Base-by-base conservation (phyloP, 78 protist genomes). In the Chrysochromulina parva region DNA sequence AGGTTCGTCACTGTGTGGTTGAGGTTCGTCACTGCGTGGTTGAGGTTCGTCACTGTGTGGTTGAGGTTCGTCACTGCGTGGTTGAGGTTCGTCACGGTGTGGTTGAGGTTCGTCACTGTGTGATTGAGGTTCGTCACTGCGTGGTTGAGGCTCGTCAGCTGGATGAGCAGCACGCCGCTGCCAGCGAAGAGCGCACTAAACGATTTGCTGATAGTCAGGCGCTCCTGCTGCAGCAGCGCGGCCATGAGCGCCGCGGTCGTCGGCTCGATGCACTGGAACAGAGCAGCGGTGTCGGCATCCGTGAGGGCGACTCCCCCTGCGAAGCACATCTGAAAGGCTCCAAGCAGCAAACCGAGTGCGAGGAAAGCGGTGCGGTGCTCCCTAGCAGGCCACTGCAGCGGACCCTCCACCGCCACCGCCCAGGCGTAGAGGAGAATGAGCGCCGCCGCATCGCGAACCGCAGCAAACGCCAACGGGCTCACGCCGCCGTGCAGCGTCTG, bases 201-300 rank as follows among this genome's bases (percentile, higher is more conserved):
- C 28, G 28, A 28, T 14, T 69, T 69, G 7, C 50, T 6, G 2
- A 50, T 19, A 6, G 6, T 13, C 11, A 69, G 50, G 10, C 48
- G 28, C 50, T 69, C 78, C 10, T 2, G 5, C 24, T 50, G 14
- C 50, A 28, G 9, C 14, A 69, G 78, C 28, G 50, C 50, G 50
- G 53, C 50, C 14, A 69, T 28, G 10, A 69, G 11, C 10, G 78
- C 78, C 2, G 78, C 78, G 14, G 78, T 69, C 4, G 78, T 26
- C 10, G 78, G 78, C 78, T 69, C 53, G 50, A 69, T 69, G 78
- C 78, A 69, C 78, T 69, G 78, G 78, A 69, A 69, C 24, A 69
- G 53, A 3, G 78, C 78, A 0, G 78, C 78, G 11, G 50, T 69
- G 14, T 3, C 4, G 24, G 78, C 78, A 14, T 69, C 78, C 14